phyloP scores from a whole-genome alignment of 2,329 filamentous ascomycete genomes.

The Ceratocystis smalleyi region DNA sequence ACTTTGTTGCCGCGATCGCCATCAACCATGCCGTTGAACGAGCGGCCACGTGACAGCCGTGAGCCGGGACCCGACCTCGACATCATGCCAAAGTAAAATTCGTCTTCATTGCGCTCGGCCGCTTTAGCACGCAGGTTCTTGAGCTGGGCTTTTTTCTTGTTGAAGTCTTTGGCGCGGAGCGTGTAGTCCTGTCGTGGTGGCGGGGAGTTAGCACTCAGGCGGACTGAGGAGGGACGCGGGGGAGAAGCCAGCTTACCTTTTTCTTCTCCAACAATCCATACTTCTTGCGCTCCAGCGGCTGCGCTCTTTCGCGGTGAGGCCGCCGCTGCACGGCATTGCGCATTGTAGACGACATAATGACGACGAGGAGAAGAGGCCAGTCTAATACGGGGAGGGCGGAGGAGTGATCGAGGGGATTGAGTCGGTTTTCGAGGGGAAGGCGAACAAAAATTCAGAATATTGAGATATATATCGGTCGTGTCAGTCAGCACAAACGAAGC shows the following conservation, averaged over 20 bases:
- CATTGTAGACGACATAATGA: conserved; percentile 38
- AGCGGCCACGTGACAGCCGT: conserved; percentile 33
- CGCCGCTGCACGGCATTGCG: conserved; percentile 58
- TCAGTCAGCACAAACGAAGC: neutral
- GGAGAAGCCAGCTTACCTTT: conserved; percentile 41
- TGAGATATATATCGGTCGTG: neutral
- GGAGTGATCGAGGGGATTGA: neutral
- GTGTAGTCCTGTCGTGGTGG: conserved; percentile 38
- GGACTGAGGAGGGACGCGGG: conserved; percentile 9
- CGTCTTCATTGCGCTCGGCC: conserved; percentile 52
- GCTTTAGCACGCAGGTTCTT: conserved; percentile 46
- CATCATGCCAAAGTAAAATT: conserved; percentile 59
- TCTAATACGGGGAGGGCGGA: neutral
- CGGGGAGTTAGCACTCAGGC: neutral
- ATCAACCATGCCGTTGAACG: conserved; percentile 39
- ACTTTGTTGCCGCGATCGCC: conserved; percentile 42
- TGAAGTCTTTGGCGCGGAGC: conserved; percentile 49
- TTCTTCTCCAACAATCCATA: conserved; percentile 92
- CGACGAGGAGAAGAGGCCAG: too few species aligned
- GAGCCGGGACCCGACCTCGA: conserved; percentile 42
- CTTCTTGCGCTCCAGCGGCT: conserved; percentile 67
- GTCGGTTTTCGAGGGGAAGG: neutral
- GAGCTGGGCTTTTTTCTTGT: conserved; percentile 47
- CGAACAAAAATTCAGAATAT: neutral
- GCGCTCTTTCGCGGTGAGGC: conserved; percentile 78